phyloP scores from a whole-genome alignment of 257 asterid species.

The Fraxinus pennsylvanica region DNA sequence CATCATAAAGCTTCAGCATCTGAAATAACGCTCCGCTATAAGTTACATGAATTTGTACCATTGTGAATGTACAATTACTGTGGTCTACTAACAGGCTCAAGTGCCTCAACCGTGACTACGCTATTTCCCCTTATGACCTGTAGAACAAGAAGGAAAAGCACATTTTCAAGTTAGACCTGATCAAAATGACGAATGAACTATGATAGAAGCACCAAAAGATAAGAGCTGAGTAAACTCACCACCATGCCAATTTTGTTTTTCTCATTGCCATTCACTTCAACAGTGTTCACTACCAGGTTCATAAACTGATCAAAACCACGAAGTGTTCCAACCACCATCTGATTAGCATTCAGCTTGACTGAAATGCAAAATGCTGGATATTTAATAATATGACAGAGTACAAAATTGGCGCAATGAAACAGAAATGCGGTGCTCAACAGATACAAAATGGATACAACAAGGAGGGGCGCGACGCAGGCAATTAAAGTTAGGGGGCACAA shows the following conservation, averaged over 20 bases:
- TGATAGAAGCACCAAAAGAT: background rate
- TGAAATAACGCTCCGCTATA: conserved; percentile 9
- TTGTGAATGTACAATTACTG: conserved; percentile 41
- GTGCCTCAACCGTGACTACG: conserved; percentile 91
- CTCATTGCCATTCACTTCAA: conserved; percentile 89
- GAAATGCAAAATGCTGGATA: conserved; percentile 9
- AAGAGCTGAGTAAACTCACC: conserved; percentile 46
- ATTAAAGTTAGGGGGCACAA: no score
- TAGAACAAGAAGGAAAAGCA: conserved; percentile 12
- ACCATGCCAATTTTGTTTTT: conserved; percentile 93
- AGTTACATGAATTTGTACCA: conserved; percentile 8
- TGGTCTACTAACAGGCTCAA: conserved; percentile 69
- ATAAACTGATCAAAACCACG: conserved; percentile 94
- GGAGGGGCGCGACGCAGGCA: no score
- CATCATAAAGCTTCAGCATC: background rate
- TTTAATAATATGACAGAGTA: background rate
- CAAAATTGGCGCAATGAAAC: background rate
- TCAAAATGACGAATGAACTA: background rate
- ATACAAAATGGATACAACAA: background rate
- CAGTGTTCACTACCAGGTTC: conserved; percentile 79
- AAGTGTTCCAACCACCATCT: conserved; percentile 81
- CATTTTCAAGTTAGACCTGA: background rate
- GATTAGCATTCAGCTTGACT: conserved; percentile 87
- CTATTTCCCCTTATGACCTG: conserved; percentile 92
- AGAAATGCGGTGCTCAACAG: background rate